A percentile compares a stretch with the other conserved stretches of the same genome.
Evolutionary conservation across 805 yeast genomes (phyloP).

Genomic region (Barnettozyma populi): DNA sequence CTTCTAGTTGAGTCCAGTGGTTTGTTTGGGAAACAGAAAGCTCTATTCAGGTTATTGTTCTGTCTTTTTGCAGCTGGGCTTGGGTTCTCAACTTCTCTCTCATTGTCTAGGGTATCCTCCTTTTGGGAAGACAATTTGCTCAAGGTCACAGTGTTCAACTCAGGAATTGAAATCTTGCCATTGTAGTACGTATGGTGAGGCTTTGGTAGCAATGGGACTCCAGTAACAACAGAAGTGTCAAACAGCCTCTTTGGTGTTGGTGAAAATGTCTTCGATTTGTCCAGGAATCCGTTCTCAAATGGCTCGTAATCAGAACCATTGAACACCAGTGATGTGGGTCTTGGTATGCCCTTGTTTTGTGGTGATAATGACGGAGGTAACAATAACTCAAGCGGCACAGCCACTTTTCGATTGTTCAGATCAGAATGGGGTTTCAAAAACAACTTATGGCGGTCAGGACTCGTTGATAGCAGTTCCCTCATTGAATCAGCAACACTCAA

Average conservation of each 20-base stretch:
- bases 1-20: constrained; percentile 4
- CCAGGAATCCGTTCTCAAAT: constrained; percentile 8
- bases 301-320: constrained; percentile 34
- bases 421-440: constrained; percentile 33
- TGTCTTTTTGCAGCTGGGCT: constrained; percentile 22
- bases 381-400: constrained; percentile 33
- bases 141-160: constrained; percentile 1
- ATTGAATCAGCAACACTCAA: constrained; percentile 19
- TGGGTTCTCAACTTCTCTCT: constrained; percentile 23
- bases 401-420: constrained; percentile 27
- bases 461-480: constrained; percentile 13
- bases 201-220: neutral
- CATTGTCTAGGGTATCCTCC: constrained; percentile 16
- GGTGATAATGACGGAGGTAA: constrained; percentile 36
- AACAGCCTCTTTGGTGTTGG: constrained; percentile 1
- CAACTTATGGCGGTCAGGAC: constrained; percentile 22
- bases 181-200: neutral
- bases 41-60: constrained; percentile 21
- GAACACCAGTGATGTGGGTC: constrained; percentile 29
- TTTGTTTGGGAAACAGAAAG: constrained; percentile 22
- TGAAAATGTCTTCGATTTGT: neutral
- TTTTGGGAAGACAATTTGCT: neutral
- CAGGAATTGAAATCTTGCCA: constrained; percentile 12
- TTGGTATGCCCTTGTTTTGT: constrained; percentile 23
- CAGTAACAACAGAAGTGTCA: neutral